These are phyloP conservation scores for Collybiopsis confluens DNA, from an alignment of 768 basidiomycete species.

Conservation along the genomic window DNA sequence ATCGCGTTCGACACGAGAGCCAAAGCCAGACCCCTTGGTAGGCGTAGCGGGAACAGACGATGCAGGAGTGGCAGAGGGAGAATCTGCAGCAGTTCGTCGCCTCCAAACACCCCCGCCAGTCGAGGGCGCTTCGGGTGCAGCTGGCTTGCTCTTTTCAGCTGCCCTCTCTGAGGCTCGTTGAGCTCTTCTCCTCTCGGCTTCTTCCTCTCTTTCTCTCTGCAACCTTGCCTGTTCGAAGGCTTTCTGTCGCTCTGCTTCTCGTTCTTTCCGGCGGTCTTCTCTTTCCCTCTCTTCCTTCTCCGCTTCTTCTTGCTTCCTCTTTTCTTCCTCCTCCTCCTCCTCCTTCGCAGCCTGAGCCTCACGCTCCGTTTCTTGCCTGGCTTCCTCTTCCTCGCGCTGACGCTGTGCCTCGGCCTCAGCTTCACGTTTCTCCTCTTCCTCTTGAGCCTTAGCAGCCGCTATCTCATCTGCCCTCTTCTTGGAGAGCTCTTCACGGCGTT, in stretches of 20 bases:
- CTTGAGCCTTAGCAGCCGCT: conserved; percentile 34
- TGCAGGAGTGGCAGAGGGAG: conserved; percentile 16
- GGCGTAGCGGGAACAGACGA: conserved; percentile 22
- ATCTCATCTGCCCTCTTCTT: conserved; percentile 62
- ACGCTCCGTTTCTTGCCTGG: neutral
- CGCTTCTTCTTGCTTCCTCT: neutral
- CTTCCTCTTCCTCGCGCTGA: neutral
- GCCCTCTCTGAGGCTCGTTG: conserved; percentile 30
- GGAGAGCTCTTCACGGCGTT: conserved; percentile 53
- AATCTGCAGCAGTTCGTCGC: conserved; percentile 12
- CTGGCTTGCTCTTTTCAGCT: conserved; percentile 26
- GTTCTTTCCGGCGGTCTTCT: conserved; percentile 58
- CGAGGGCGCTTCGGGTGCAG: conserved; percentile 14
- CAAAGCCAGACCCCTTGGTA: conserved; percentile 14
- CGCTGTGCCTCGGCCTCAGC: conserved; percentile 36
- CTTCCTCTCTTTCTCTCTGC: conserved; percentile 65
- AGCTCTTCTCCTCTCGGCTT: conserved; percentile 48
- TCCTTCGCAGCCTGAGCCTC: neutral
- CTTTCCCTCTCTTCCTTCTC: conserved; percentile 18
- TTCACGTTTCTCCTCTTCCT: conserved; percentile 44
- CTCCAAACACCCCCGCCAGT: conserved; percentile 23
- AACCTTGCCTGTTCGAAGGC: conserved; percentile 51
- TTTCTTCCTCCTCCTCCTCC: neutral
- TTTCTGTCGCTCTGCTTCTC: conserved; percentile 47
- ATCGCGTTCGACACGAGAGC: conserved; percentile 15